Percentiles rank a stretch among this genome's conserved stretches.
Conservation (phyloP, 140 eudicot genomes). For the Bidens hawaiensis region DNA sequence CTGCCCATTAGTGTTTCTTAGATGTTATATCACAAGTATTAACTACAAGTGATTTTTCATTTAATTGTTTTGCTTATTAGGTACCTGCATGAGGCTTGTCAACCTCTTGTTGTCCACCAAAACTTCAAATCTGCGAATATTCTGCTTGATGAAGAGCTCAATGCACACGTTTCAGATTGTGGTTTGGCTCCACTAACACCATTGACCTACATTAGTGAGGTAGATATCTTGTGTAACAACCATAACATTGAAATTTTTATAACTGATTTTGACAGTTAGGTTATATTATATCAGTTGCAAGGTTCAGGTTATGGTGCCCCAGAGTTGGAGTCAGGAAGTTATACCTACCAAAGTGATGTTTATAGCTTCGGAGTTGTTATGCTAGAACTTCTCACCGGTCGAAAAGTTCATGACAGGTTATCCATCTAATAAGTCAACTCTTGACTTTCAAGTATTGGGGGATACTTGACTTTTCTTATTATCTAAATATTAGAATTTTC, state of each 20-base stretch:
- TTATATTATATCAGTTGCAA: constrained; percentile 48
- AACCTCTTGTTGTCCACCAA: constrained; percentile 70
- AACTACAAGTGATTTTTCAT: not conserved
- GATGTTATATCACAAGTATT: not conserved
- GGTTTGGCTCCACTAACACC: constrained; percentile 76
- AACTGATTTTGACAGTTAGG: not conserved
- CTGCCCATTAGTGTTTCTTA: no score
- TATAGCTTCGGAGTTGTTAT: constrained; percentile 96
- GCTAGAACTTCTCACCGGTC: constrained; percentile 85
- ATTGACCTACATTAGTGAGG: constrained; percentile 50
- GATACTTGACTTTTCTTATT: not conserved
- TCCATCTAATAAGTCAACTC: constrained; percentile 1
- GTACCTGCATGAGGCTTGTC: constrained; percentile 82
- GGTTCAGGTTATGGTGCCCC: constrained; percentile 85
- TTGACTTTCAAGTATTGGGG: constrained; percentile 23
- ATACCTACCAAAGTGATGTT: constrained; percentile 80
- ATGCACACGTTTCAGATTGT: constrained; percentile 80
- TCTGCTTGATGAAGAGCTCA: constrained; percentile 64
- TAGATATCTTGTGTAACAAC: constrained; percentile 21
- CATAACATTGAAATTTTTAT: not conserved
- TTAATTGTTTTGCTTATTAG: constrained; percentile 24
- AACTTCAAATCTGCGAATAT: constrained; percentile 78
- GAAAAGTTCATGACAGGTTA: constrained; percentile 83
- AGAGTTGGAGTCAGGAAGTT: constrained; percentile 84
- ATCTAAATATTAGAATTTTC: not conserved